phyloP scores from a whole-genome alignment of 1,284 basidiomycete species.

The Pseudozyma hubeiensis region DNA sequence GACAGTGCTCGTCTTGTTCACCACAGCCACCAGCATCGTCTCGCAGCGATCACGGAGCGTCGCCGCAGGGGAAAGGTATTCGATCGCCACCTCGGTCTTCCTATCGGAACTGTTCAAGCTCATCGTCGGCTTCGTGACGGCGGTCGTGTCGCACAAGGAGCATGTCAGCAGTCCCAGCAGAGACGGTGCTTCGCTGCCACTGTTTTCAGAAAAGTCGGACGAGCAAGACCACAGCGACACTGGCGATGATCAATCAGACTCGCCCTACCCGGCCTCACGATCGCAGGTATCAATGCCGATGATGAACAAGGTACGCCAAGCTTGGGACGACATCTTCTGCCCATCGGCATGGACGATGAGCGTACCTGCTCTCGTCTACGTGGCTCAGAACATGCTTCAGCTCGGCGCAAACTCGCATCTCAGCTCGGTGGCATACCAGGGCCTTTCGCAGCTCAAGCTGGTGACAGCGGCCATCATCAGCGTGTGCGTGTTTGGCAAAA shows the following conservation, averaged over 20 bases:
- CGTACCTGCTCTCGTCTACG: conserved; percentile 38
- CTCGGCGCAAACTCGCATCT: conserved; percentile 33
- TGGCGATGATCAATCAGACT: not conserved
- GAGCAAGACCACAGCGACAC: conserved; percentile 1
- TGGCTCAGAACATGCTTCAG: conserved; percentile 46
- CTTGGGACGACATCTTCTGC: conserved; percentile 25
- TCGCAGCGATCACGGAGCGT: conserved; percentile 31
- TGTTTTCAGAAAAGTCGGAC: conserved; percentile 27
- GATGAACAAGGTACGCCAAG: not conserved
- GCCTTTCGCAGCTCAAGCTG: conserved; percentile 42
- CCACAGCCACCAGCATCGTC: conserved; percentile 36
- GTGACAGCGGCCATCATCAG: conserved; percentile 42
- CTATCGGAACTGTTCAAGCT: conserved; percentile 41
- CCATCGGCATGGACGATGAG: conserved; percentile 40
- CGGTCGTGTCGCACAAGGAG: not conserved
- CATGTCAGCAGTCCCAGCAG: not conserved
- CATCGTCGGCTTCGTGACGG: conserved; percentile 18
- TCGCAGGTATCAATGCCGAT: not conserved
- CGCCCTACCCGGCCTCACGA: not conserved
- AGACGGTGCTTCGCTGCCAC: conserved; percentile 13
- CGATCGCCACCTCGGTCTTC: conserved; percentile 35
- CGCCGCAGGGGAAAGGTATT: conserved; percentile 10
- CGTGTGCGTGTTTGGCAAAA: conserved; percentile 25
- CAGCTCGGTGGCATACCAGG: conserved; percentile 42
- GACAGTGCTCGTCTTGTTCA: conserved; percentile 32